Percentiles rank a stretch among this genome's conserved stretches.
These are phyloP conservation scores for Chalaropsis ovoidea DNA, from an alignment of 2,329 filamentous ascomycete genomes.

Conservation along the genomic window DNA sequence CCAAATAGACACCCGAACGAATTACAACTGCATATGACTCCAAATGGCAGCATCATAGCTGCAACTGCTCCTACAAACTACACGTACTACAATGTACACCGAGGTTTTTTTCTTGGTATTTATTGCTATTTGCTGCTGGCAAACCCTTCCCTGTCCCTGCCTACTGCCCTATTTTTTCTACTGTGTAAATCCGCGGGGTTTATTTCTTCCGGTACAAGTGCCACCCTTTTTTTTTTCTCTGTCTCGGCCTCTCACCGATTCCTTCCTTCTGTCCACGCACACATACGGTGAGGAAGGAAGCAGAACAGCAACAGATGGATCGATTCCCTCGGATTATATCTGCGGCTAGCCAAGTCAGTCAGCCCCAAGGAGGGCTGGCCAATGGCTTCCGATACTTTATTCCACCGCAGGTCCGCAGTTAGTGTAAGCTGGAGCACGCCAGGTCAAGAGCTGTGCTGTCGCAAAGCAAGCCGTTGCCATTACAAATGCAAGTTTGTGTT, in stretches of 20 bases:
- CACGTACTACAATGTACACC: neutral
- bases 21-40: neutral
- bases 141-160: no score
- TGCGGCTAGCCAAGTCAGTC: neutral
- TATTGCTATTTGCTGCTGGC: no score
- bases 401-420: neutral
- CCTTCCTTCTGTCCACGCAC: constrained; percentile 2
- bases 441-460: neutral
- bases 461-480: neutral
- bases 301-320: neutral
- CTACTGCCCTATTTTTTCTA: neutral
- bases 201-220: neutral
- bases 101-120: no score
- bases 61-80: neutral
- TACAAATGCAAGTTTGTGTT: neutral
- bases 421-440: neutral
- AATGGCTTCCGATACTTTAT: constrained; percentile 1
- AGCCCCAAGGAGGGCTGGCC: neutral
- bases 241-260: constrained; percentile 13
- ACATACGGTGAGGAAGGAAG: constrained; percentile 10
- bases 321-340: neutral
- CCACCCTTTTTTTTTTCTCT: neutral
- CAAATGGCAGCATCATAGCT: neutral
- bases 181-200: neutral
- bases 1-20: neutral